A percentile compares a stretch with the other conserved stretches of the same genome.
Evolutionary conservation across 1,284 basidiomycete species (phyloP).

Genomic region (Coniophora puteana): DNA sequence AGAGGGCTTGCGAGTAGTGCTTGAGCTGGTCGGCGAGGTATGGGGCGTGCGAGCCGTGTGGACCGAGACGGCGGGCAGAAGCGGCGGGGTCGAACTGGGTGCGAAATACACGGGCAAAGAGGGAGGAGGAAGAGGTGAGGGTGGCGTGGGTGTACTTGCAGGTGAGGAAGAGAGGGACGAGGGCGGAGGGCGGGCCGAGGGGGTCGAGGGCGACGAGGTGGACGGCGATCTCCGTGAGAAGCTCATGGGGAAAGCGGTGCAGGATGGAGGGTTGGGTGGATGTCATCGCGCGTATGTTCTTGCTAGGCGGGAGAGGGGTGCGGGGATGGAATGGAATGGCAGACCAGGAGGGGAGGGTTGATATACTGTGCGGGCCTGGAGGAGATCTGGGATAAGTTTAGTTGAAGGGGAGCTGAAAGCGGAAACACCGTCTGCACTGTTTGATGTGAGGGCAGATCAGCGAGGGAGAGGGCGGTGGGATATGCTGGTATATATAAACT

Average conservation of each 20-base stretch:
- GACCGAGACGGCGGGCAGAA: slow-evolving; percentile 45
- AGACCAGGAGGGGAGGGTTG: slow-evolving; percentile 5
- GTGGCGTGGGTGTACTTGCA: slow-evolving; percentile 39
- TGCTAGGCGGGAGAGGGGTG: slow-evolving; percentile 5
- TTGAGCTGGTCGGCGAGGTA: slow-evolving; percentile 44
- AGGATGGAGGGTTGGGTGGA: slow-evolving; percentile 22
- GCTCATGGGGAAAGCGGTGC: slow-evolving; percentile 47
- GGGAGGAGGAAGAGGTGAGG: slow-evolving; percentile 33
- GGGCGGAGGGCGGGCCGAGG: slow-evolving; percentile 35
- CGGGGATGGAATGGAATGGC: slow-evolving; percentile 2
- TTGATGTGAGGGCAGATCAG: too few relatives aligned
- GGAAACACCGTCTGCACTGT: too few relatives aligned
- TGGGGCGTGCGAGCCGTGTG: slow-evolving; percentile 30
- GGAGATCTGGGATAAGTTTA: not conserved
- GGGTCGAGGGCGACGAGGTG: slow-evolving; percentile 38
- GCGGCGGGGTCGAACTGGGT: slow-evolving; percentile 58
- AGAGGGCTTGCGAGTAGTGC: slow-evolving; percentile 38
- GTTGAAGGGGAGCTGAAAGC: too few relatives aligned
- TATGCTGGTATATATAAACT: too few relatives aligned
- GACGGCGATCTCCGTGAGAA: slow-evolving; percentile 55
- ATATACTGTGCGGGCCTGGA: too few relatives aligned
- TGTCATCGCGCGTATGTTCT: slow-evolving; percentile 8
- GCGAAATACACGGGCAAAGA: slow-evolving; percentile 61
- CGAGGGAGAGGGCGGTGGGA: too few relatives aligned
- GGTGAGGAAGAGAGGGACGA: slow-evolving; percentile 48